Evolutionary conservation across 495 filamentous ascomycete species (phyloP), one percentile per base, ranked within the genome.

Genomic region (Pseudomonodictys pantanalensis): DNA sequence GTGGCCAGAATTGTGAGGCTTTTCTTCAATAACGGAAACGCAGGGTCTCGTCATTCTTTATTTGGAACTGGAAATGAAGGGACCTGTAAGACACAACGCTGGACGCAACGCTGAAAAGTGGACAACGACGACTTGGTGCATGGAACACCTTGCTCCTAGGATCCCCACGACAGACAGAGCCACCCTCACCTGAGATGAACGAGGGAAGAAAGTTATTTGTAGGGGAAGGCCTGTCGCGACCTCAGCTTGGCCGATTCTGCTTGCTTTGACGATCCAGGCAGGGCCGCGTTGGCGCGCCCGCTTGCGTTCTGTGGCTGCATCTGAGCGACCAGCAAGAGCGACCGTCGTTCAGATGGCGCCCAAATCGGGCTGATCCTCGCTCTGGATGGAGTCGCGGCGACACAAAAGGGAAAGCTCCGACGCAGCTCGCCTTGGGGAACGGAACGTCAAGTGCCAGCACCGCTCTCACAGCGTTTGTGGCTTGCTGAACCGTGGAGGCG

Each of bases 241-340:
- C 61, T 64, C 61, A 64, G 60, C 60, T 52, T 52, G 25, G 18
- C 46, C n/a, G n/a, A n/a, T n/a, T n/a, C n/a, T n/a, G 59, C 30
- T 56, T 44, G 59, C 52, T 43, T 42, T 11, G n/a, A 9, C 22
- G 26, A 7, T n/a, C 10, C 35, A 25, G 32, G 30, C 48, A 35
- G 47, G 57, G 23, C 41, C 58, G 50, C 28, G 58, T 26, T 62
- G 51, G 58, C 51, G 53, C 25, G 52, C 41, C 30, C 23, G 41
- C n/a, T 23, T 15, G 41, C 23, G 35, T 47, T 15, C 32, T 41
- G 58, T 62, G 58, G 58, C 58, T 62, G 58, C 50, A 32, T 43
- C 39, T 30, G 22, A 33, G 3, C 20, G 18, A 20, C 25, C 15
- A 50, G 53, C 53, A 30, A 3, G 45, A 52, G 53, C 46, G 46